Evolutionary conservation across 106 monocot genomes (phyloP), one percentile per base, ranked within the genome.

Genomic region (Dendrobium huoshanense): DNA sequence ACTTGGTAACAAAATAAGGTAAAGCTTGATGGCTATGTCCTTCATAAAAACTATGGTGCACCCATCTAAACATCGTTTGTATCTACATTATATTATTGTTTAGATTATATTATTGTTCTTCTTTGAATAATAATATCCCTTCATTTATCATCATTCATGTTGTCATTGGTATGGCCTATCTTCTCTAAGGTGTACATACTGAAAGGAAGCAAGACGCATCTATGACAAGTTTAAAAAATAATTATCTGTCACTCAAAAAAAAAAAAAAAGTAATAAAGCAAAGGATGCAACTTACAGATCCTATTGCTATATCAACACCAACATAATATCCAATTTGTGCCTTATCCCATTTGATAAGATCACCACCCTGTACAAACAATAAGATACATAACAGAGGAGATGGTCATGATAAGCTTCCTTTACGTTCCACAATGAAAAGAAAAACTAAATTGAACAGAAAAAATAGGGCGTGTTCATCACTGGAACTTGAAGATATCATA

Each of bases 321-420:
- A 99, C 95, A 79, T 95, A 99, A 76, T 99, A 99, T 67, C 95
- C 95, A 82, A 99, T 85, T 79, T 85, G 91, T 47, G 98, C 98
- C 79, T 99, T 99, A 81, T 99, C 98, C 98, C 98, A 99, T 85
- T 99, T 99, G 79, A 99, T 99, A 16, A 99, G 78, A 43, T 99
- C 98, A 80, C 98, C 98, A 33, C 98, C 98, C 98, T 99, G 75
- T 18, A 15, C 51, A 7, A 76, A 84, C 72, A 25, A 51, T 76
- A 25, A 27, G 49, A 49, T 25, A 76, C 22, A 76, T 47, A 2
- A 51, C 45, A 48, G 29, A 48, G 29, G 29, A 29, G 37, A 37
- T 13, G 33, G 15, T 33, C 37, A 70, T 1, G 7, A 51, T 54
- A 44, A 18, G 4, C 55, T 33, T 9, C 16, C 18, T 51, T 51